A percentile compares a stretch with the other conserved stretches of the same genome.
phyloP scores from a whole-genome alignment of 2,329 filamentous ascomycete species.

The Microdochium paspali region DNA sequence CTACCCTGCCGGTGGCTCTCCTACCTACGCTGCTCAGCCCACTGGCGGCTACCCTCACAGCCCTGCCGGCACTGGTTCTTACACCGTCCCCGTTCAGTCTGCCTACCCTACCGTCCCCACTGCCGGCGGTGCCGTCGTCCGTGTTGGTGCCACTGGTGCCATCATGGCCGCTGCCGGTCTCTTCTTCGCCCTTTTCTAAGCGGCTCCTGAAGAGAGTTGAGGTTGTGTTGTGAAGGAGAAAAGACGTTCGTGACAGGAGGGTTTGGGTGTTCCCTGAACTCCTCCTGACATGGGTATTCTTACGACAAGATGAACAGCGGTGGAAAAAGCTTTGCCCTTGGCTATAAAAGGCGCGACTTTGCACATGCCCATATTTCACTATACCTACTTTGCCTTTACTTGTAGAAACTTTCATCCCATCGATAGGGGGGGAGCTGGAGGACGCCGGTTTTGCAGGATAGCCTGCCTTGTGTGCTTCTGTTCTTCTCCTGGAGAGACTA shows the following conservation, averaged over 20 bases:
- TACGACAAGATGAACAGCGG: neutral
- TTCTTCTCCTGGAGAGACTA: neutral
- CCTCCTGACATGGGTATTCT: neutral
- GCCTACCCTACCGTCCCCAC: constrained; percentile 10
- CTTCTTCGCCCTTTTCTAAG: constrained; percentile 13
- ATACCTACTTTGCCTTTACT: constrained; percentile 1
- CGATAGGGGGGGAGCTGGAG: neutral
- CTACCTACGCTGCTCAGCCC: neutral
- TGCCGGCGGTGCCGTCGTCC: constrained; percentile 9
- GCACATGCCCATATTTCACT: neutral
- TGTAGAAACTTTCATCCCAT: constrained; percentile 1
- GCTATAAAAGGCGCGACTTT: neutral
- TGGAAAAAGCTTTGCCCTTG: neutral
- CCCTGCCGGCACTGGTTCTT: constrained; percentile 1
- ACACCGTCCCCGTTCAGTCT: constrained; percentile 8
- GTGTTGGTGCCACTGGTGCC: constrained; percentile 10
- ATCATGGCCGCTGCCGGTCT: constrained; percentile 11
- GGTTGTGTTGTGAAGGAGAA: neutral
- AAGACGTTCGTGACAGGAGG: neutral
- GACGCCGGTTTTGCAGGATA: too few species aligned
- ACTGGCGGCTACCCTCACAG: neutral
- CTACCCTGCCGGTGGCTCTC: neutral
- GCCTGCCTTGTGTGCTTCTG: too few species aligned
- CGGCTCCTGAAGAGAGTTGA: neutral
- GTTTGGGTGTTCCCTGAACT: neutral